phyloP scores from a whole-genome alignment of 1,284 basidiomycete genomes.

The Apiotrichum brassicae region DNA sequence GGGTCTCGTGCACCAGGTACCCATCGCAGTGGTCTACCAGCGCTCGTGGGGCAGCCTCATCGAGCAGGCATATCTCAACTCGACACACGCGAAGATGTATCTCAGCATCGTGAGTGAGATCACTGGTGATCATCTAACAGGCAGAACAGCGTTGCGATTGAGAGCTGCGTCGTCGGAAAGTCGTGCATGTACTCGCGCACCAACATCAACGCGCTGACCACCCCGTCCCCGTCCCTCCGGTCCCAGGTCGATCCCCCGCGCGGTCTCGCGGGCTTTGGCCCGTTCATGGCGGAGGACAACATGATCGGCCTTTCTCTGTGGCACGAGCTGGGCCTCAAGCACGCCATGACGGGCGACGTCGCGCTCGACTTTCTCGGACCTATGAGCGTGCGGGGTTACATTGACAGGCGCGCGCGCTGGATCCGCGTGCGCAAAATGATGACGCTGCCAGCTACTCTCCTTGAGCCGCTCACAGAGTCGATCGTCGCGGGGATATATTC shows the following conservation, averaged over 20 bases:
- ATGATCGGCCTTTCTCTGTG: conserved; percentile 84
- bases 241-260: conserved; percentile 29
- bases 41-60: conserved; percentile 69
- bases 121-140: not conserved
- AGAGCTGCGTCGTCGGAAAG: conserved; percentile 96
- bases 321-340: conserved; percentile 80
- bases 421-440: conserved; percentile 90
- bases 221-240: conserved; percentile 36
- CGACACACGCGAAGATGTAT: conserved; percentile 99
- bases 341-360: conserved; percentile 80
- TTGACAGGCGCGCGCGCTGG: conserved; percentile 82
- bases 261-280: conserved; percentile 68
- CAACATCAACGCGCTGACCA: conserved; percentile 51
- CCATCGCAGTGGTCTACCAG: conserved; percentile 70
- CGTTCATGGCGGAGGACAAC: conserved; percentile 90
- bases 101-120: conserved; percentile 62
- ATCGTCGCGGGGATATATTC: conserved; percentile 63
- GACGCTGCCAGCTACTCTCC: conserved; percentile 71
- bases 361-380: conserved; percentile 80
- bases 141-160: conserved; percentile 60
- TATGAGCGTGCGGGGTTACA: conserved; percentile 72
- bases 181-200: conserved; percentile 89
- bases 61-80: conserved; percentile 92
- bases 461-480: conserved; percentile 86
- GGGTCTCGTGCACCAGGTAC: conserved; percentile 92